Base-by-base conservation (phyloP, 441 rosid species). In the Biscutella laevigata region DNA sequence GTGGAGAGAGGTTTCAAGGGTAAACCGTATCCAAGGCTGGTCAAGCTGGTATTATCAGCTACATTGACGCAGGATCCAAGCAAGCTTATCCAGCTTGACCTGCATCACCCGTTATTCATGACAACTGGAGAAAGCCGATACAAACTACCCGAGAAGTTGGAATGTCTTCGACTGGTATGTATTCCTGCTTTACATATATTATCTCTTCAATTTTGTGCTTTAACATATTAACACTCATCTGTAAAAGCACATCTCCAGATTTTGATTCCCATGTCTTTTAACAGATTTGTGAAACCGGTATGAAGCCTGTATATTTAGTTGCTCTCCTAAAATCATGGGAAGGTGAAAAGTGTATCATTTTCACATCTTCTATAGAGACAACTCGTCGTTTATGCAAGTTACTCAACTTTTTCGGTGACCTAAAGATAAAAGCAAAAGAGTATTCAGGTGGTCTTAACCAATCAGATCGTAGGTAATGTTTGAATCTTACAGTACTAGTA, bases 41-140 rank as follows among this genome's bases (percentile, higher is more conserved):
- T 56, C 51, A 86, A 92, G 79, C 73, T 94, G 86, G 90, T 80
- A 42, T 68, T 86, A 40, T 94, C 99, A 57, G 96, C 99, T 48
- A 86, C 99, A 12, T 79, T 88, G 67, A 84, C 97, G 32, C 84
- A 83, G 68, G 96, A 92, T 77, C 99, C 99, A 40, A 80, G 95
- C 80, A 92, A 92, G 78, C 92, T 88, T 52, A 74, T 86, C 53
- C 99, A 83, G 69, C 95, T 88, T 72, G 78, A 80, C 68, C 73
- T 94, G 63, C 96, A 84, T 73, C 94, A 94, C 61, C 96, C 99
- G 9, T 72, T 94, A 65, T 81, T 88, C 68, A 68, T 89, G 80
- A 81, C 95, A 27, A 77, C 81, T 10, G 97, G 99, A 57, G 50
- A 63, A 67, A 77, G 61, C 26, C 82, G 95, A 35, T 94, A 83